Evolutionary conservation across 1,284 basidiomycete species (phyloP), one percentile per base, ranked within the genome.

Genomic region (Pseudozyma flocculosa): DNA sequence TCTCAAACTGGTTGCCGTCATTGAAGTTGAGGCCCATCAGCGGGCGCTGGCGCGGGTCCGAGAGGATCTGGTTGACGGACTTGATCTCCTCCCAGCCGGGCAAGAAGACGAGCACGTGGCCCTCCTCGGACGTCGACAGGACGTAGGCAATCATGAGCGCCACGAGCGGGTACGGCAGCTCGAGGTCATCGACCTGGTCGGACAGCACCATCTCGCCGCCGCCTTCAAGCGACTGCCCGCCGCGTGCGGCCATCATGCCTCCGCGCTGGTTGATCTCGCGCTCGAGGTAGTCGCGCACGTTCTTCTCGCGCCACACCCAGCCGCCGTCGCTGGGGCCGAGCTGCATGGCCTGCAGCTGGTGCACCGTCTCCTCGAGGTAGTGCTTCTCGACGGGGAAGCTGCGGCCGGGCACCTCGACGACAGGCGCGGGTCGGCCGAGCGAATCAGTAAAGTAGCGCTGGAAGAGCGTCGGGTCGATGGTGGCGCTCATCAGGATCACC

Each of bases 71-170:
- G 65, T 91, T 86, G 24, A 92, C 85, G n/a, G 84, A 82, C 62
- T 84, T 84, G 58, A 97, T 96, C 75, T 96, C 93, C 43, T 95
- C 92, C 88, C 88, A 91, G 13, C 90, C 90, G 13, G 91, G 89
- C 23, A 93, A 78, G 82, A 96, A 96, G 24, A 94, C 90, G 40
- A 95, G 83, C 36, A 94, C 88, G 73, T 96, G 92, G 1, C 92
- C 92, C 30, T 90, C 88, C 29, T 86, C 82, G 0, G 91, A 88
- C 43, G 82, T 83, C 46, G 83, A 81, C 29, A 95, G 78, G 34
- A 92, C 88, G 74, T 91, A 86, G 0, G 88, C 85, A 64, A 96
- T 84, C 38, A 88, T 87, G 34, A 92, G 84, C 21, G 89, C 89
- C 43, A 95, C 84, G 23, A 96, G 82, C 19, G 89, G 85, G 59